Conservation (phyloP, 805 yeast species). For the Kregervanrija fluxuum region DNA sequence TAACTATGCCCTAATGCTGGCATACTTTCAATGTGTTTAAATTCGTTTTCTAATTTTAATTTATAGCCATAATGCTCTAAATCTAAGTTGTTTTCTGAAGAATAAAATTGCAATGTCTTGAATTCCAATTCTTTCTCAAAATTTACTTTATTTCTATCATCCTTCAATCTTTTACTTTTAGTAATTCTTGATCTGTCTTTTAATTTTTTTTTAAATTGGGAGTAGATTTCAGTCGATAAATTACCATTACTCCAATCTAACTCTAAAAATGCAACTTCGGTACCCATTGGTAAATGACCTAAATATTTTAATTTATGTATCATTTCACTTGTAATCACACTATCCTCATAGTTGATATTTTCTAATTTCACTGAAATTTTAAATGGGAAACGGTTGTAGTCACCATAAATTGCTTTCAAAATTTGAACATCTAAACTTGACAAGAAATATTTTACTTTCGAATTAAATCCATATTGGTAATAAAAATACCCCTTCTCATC, state of each 20-base stretch:
- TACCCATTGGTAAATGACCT: constrained; percentile 77
- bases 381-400: constrained; percentile 63
- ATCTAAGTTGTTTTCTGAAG: constrained; percentile 42
- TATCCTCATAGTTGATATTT: constrained; percentile 56
- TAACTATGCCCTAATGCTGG: constrained; percentile 13
- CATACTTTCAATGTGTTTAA: constrained; percentile 31
- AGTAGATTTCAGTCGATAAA: constrained; percentile 36
- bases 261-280: constrained; percentile 77
- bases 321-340: constrained; percentile 45
- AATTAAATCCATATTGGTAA: constrained; percentile 63
- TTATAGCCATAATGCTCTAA: constrained; percentile 31
- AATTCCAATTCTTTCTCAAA: constrained; percentile 55
- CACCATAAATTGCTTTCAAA: constrained; percentile 48
- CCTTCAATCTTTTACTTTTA: constrained; percentile 42
- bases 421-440: constrained; percentile 78
- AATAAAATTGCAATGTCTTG: constrained; percentile 51
- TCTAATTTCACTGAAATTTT: constrained; percentile 56
- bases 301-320: constrained; percentile 62
- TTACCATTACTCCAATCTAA: constrained; percentile 59
- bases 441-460: constrained; percentile 58
- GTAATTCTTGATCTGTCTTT: constrained; percentile 47
- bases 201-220: constrained; percentile 48
- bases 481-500: constrained; percentile 52
- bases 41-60: constrained; percentile 33
- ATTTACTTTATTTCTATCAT: constrained; percentile 50